These are phyloP conservation scores for Berberis vulgaris DNA, from an alignment of 164 flowering plant genomes.

Conservation along the genomic window DNA sequence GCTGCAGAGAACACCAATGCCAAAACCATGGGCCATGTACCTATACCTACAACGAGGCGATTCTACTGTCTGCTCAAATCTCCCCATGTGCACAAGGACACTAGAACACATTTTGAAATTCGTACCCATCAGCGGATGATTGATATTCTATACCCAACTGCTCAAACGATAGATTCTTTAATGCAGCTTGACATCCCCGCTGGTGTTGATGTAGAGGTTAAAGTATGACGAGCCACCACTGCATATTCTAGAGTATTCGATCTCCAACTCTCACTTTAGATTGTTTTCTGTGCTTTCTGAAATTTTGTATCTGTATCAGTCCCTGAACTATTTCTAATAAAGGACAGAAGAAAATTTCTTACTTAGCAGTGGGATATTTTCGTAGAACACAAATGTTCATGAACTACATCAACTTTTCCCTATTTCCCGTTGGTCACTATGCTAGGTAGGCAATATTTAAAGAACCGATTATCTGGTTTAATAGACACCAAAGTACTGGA, in stretches of 20 bases:
- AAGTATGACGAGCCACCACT: conserved; percentile 37
- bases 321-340: neutral
- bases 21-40: conserved; percentile 90
- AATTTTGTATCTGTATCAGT: neutral
- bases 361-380: too few species aligned
- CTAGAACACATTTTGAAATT: conserved; percentile 90
- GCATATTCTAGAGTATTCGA: neutral
- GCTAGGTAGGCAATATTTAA: too few species aligned
- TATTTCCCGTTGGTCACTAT: too few species aligned
- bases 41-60: conserved; percentile 83
- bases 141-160: conserved; percentile 89
- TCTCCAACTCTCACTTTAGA: neutral
- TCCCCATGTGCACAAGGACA: conserved; percentile 96
- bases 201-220: conserved; percentile 97
- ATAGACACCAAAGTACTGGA: too few species aligned
- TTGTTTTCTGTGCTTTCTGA: neutral
- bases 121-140: conserved; percentile 92
- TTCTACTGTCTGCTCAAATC: conserved; percentile 89
- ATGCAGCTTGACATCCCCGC: conserved; percentile 96
- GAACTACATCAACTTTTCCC: too few species aligned
- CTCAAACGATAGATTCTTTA: conserved; percentile 87
- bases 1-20: conserved; percentile 92
- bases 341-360: neutral
- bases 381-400: too few species aligned
- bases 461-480: too few species aligned